phyloP scores from a whole-genome alignment of 495 filamentous ascomycete species.

The Hyaloscypha hepaticicola region DNA sequence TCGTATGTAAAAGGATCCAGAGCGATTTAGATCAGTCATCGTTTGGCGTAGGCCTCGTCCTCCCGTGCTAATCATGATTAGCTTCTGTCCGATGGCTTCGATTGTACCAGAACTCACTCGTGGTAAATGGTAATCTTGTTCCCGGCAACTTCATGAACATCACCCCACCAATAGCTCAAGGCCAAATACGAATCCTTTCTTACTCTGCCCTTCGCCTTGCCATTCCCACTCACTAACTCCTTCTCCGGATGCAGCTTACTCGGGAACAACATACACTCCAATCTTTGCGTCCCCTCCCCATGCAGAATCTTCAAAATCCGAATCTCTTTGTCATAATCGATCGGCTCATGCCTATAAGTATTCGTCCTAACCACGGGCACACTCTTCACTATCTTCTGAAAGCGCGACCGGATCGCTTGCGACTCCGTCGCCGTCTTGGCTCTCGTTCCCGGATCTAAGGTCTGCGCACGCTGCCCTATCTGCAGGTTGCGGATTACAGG shows the following conservation, averaged over 20 bases:
- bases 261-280: slow-evolving; percentile 8
- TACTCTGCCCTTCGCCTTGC: neutral
- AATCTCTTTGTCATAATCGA: slow-evolving; percentile 4
- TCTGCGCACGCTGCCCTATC: neutral
- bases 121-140: slow-evolving; percentile 15
- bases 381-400: slow-evolving; percentile 2
- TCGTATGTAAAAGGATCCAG: slow-evolving; percentile 9
- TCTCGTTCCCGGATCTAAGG: neutral
- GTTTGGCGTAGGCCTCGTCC: slow-evolving; percentile 5
- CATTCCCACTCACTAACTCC: neutral
- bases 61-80: slow-evolving; percentile 1
- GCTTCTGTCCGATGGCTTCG: neutral
- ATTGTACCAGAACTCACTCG: neutral
- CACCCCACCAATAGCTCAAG: slow-evolving; percentile 18
- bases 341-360: slow-evolving; percentile 6
- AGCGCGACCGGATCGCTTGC: neutral
- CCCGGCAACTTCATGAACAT: slow-evolving; percentile 7
- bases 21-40: neutral
- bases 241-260: neutral
- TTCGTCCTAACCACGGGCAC: slow-evolving; percentile 1
- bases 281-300: neutral
- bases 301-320: slow-evolving; percentile 1
- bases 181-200: slow-evolving; percentile 6
- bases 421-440: neutral
- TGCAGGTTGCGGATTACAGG: neutral